phyloP scores from a whole-genome alignment of 768 basidiomycete genomes.

The Chalciporus sphaerocephalus region DNA sequence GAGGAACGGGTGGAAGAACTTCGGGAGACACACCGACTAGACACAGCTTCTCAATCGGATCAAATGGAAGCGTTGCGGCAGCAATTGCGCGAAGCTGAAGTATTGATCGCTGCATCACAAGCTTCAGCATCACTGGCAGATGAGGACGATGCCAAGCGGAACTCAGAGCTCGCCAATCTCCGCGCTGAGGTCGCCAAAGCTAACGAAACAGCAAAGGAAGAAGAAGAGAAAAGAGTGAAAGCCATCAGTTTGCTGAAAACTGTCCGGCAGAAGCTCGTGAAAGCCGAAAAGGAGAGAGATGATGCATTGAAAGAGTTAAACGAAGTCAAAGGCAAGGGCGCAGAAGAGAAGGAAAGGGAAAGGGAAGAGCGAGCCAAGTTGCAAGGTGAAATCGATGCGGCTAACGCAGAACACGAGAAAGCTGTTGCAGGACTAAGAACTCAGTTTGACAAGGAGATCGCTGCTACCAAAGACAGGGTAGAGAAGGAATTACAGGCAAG shows the following conservation, averaged over 20 bases:
- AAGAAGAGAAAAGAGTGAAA: constrained; percentile 96
- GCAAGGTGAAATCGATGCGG: constrained; percentile 59
- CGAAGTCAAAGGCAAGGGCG: constrained; percentile 49
- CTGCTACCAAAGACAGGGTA: constrained; percentile 53
- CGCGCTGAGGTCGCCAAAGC: constrained; percentile 58
- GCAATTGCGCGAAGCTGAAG: constrained; percentile 68
- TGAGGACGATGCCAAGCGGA: constrained; percentile 46
- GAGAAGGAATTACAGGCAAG: constrained; percentile 70
- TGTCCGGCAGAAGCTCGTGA: constrained; percentile 94
- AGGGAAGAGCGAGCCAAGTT: constrained; percentile 48
- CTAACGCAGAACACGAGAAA: constrained; percentile 60
- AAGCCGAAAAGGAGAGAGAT: constrained; percentile 90
- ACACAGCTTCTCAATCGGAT: constrained; percentile 72
- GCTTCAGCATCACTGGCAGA: constrained; percentile 44
- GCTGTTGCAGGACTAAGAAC: constrained; percentile 53
- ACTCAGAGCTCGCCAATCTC: constrained; percentile 55
- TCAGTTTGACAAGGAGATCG: constrained; percentile 72
- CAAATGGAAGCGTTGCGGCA: constrained; percentile 66
- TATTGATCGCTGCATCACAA: constrained; percentile 58
- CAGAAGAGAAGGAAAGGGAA: constrained; percentile 42
- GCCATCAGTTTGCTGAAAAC: constrained; percentile 91
- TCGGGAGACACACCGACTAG: constrained; percentile 75
- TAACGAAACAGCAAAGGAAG: constrained; percentile 72
- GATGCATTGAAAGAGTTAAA: constrained; percentile 61
- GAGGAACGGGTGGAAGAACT: constrained; percentile 82